A percentile compares a stretch with the other conserved stretches of the same genome.
These are phyloP conservation scores for Melaleuca alternifolia DNA, from an alignment of 345 rosid genomes.

Conservation along the genomic window DNA sequence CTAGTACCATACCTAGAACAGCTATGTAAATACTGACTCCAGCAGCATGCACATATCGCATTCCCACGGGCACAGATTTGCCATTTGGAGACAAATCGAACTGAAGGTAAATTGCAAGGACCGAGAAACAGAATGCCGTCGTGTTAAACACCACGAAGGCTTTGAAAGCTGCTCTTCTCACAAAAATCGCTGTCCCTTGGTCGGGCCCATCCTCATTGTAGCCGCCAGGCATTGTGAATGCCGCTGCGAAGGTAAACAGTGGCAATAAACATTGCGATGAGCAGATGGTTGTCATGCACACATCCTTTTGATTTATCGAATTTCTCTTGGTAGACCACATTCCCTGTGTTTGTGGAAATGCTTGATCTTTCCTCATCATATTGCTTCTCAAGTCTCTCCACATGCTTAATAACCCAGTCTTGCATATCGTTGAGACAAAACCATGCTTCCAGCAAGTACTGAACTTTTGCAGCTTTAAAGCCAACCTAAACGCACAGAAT, in stretches of 20 bases:
- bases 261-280: conserved; percentile 12
- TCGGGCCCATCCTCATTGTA: not conserved
- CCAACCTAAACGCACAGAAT: not conserved
- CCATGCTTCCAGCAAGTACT: conserved; percentile 6
- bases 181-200: not conserved
- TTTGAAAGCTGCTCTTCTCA: not conserved
- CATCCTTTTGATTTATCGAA: not conserved
- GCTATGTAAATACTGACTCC: conserved; percentile 5
- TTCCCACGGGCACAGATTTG: not conserved
- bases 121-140: conserved; percentile 2
- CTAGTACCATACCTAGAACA: conserved; percentile 1
- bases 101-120: conserved; percentile 4
- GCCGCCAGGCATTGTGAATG: conserved; percentile 6
- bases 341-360: not conserved
- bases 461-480: conserved; percentile 6
- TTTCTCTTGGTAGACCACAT: not conserved
- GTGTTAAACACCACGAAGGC: conserved; percentile 1
- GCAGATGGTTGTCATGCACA: conserved; percentile 3
- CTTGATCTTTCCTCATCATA: not conserved
- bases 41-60: not conserved
- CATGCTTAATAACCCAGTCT: conserved; percentile 4
- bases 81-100: conserved; percentile 4
- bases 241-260: conserved; percentile 8
- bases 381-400: not conserved
- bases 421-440: conserved; percentile 5